These are phyloP conservation scores for Aquilaria sinensis DNA, from an alignment of 345 rosid genomes.

Conservation along the genomic window DNA sequence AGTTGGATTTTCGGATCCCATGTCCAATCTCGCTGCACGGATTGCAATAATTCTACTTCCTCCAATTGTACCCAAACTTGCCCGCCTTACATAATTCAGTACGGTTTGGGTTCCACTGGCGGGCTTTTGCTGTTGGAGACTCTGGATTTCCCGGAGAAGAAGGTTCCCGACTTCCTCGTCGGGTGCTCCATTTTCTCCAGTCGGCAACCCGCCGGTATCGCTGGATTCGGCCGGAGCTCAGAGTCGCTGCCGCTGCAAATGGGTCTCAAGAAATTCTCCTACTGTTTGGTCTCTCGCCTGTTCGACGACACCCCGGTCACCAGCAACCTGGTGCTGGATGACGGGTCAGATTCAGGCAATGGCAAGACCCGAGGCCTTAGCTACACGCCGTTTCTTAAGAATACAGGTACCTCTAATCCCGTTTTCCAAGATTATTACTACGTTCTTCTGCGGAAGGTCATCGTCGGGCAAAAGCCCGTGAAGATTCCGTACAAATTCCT, in stretches of 20 bases:
- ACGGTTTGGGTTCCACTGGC: slow-evolving; percentile 68
- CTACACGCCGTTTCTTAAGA: slow-evolving; percentile 62
- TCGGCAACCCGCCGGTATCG: slow-evolving; percentile 86
- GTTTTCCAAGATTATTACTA: slow-evolving; percentile 57
- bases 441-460: slow-evolving; percentile 48
- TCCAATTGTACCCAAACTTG: slow-evolving; percentile 57
- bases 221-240: slow-evolving; percentile 73
- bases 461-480: slow-evolving; percentile 46
- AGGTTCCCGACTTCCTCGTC: slow-evolving; percentile 46
- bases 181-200: slow-evolving; percentile 77
- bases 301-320: slow-evolving; percentile 55
- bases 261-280: slow-evolving; percentile 62
- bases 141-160: slow-evolving; percentile 38
- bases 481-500: slow-evolving; percentile 56
- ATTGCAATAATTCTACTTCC: slow-evolving; percentile 29
- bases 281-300: slow-evolving; percentile 64
- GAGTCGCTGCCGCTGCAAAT: slow-evolving; percentile 74
- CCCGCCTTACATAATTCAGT: slow-evolving; percentile 67
- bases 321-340: slow-evolving; percentile 52
- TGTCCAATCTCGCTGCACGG: slow-evolving; percentile 32
- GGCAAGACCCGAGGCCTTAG: slow-evolving; percentile 38
- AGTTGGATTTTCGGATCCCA: slow-evolving; percentile 42
- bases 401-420: slow-evolving; percentile 25
- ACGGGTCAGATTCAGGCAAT: slow-evolving; percentile 31
- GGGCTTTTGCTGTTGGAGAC: slow-evolving; percentile 62